Evolutionary conservation across 192 early-diverging fungal genomes (phyloP).

Genomic region (Paraglomus occultum): DNA sequence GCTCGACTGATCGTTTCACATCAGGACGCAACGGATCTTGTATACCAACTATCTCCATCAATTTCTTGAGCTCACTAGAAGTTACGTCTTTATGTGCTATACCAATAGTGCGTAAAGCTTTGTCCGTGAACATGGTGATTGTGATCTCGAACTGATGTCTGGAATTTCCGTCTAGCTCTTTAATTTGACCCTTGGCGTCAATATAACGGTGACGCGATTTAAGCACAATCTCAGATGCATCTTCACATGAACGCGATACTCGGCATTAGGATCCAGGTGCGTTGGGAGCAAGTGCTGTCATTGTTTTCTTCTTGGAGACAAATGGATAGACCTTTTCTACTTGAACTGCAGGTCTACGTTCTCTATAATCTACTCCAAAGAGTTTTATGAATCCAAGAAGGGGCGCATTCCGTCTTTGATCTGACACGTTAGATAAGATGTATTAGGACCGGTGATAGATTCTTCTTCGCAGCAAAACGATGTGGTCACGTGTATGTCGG

Average conservation of each 20-base stretch:
- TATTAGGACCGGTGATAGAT: no score
- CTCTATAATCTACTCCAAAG: constrained; percentile 63
- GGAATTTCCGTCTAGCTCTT: constrained; percentile 44
- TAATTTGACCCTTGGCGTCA: constrained; percentile 47
- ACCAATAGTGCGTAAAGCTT: constrained; percentile 75
- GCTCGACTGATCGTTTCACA: constrained; percentile 72
- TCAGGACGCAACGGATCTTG: constrained; percentile 83
- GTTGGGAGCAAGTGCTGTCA: constrained; percentile 58
- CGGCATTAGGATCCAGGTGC: constrained; percentile 11
- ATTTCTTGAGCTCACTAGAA: constrained; percentile 43
- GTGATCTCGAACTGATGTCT: constrained; percentile 44
- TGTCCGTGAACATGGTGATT: constrained; percentile 60
- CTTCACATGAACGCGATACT: constrained; percentile 67
- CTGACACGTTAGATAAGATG: background rate
- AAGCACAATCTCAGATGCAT: constrained; percentile 78
- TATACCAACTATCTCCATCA: constrained; percentile 81
- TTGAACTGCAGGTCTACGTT: constrained; percentile 46
- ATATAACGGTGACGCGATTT: constrained; percentile 58
- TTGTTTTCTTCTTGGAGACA: constrained; percentile 85
- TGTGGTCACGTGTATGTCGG: no score
- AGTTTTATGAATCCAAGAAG: constrained; percentile 64
- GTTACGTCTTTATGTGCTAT: constrained; percentile 63
- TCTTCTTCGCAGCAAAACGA: no score
- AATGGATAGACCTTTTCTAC: constrained; percentile 82
- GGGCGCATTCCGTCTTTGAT: constrained; percentile 80